Evolutionary conservation across 768 basidiomycete species (phyloP).

Genomic region (Cystobasidium onofrii): DNA sequence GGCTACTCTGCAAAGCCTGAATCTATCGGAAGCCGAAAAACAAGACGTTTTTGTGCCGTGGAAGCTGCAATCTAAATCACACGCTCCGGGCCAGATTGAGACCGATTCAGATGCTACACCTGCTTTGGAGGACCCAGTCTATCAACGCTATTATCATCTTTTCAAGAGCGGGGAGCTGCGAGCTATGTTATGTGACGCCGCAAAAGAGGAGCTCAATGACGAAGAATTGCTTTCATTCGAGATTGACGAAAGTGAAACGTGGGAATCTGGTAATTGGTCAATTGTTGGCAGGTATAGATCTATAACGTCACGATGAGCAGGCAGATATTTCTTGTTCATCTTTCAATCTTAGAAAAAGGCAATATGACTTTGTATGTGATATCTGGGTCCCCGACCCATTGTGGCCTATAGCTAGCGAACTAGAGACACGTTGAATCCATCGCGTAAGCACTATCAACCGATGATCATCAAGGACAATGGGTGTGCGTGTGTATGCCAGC

Average conservation of each 20-base stretch:
- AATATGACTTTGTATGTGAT: too few relatives aligned
- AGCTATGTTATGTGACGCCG: constrained; percentile 58
- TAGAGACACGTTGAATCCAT: too few relatives aligned
- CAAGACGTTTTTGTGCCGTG: constrained; percentile 87
- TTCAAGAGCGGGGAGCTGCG: constrained; percentile 72
- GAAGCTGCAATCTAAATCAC: constrained; percentile 49
- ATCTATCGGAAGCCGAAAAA: constrained; percentile 45
- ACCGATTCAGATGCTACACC: neutral
- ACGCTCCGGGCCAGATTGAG: neutral
- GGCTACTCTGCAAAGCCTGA: neutral
- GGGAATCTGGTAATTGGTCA: constrained; percentile 53
- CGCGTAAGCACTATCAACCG: too few relatives aligned
- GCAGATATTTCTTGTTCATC: too few relatives aligned
- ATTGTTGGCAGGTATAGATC: neutral
- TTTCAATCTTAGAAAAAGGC: too few relatives aligned
- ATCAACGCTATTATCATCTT: constrained; percentile 93
- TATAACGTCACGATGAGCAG: too few relatives aligned
- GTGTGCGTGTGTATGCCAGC: too few relatives aligned
- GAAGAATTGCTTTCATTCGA: constrained; percentile 10
- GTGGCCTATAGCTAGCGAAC: too few relatives aligned
- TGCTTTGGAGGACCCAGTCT: constrained; percentile 46
- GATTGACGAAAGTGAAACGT: constrained; percentile 64
- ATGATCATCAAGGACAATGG: too few relatives aligned
- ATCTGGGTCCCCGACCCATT: too few relatives aligned
- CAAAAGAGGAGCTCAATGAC: constrained; percentile 53